Base-by-base conservation (phyloP, 75 land plant species). In the Selaginella tamariscina region DNA sequence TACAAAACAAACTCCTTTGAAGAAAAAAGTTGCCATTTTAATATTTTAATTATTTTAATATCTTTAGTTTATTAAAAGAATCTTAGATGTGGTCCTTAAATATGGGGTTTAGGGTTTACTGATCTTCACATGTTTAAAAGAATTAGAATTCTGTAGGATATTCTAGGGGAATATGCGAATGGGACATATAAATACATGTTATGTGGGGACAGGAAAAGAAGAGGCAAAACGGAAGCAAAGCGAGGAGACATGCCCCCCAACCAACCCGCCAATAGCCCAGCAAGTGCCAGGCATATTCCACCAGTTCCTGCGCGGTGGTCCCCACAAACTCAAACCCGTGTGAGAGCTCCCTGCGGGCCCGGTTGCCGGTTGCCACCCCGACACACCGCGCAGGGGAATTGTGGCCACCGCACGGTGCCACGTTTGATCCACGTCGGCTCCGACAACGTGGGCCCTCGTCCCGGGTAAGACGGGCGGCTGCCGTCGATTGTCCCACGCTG, bases 161-260 rank as follows among this genome's bases (percentile, higher is more conserved):
- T n/a, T n/a, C n/a, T n/a, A n/a, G n/a, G n/a, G n/a, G n/a, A n/a
- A n/a, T n/a, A n/a, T n/a, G n/a, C n/a, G n/a, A n/a, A 39, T 39
- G 15, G 49, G 15, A 39, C 49, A 39, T 39, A 5, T 15, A 5
- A 5, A 39, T 5, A 15, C 49, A 39, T 39, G 15, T 39, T 39
- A 5, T 39, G 49, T 39, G 49, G 49, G 15, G 15, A 39, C 5
- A 39, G 49, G 5, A 39, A 39, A 15, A 39, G 49, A 39, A 5
- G 49, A 5, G 15, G 11, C 49, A 5, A 39, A 15, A 39, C 15
- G 5, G 15, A 39, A 39, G 15, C 49, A 39, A 39, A 39, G 49
- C 49, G 15, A 39, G 49, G 49, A 39, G 49, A 39, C 49, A 39
- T 39, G 49, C 49, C 49, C 49, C 49, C 49, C 49, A 39, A 39